A percentile compares a stretch with the other conserved stretches of the same genome.
Evolutionary conservation across 371 early-diverging fungal species (phyloP).

Genomic region (Mortierella sp.): DNA sequence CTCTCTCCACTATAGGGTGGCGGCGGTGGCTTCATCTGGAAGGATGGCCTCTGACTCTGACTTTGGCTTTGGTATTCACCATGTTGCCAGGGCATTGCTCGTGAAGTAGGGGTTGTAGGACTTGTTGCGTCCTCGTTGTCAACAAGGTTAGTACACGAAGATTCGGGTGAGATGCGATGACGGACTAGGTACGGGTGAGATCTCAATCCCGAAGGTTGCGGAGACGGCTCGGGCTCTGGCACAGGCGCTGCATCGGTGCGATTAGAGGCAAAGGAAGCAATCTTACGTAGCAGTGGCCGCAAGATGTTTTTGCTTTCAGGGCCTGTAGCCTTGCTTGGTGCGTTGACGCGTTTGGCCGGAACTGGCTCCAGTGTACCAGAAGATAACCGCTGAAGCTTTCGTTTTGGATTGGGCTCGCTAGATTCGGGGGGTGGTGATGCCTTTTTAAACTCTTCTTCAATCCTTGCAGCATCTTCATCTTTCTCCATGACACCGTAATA

Average conservation of each 20-base stretch:
- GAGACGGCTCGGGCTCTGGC: conserved; percentile 32
- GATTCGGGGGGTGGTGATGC: conserved; percentile 47
- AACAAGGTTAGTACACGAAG: conserved; percentile 30
- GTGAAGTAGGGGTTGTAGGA: conserved; percentile 26
- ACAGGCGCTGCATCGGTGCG: conserved; percentile 22
- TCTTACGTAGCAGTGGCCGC: conserved; percentile 41
- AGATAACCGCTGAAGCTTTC: conserved; percentile 51
- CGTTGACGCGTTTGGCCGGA: conserved; percentile 44
- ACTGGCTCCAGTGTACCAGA: conserved; percentile 42
- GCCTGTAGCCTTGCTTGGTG: conserved; percentile 15
- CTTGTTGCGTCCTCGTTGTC: conserved; percentile 25
- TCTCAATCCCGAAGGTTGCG: conserved; percentile 28
- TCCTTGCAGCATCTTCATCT: conserved; percentile 53
- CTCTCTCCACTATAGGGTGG: conserved; percentile 51
- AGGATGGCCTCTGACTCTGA: conserved; percentile 5
- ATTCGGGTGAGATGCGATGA: conserved; percentile 38
- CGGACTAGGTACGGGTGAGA: conserved; percentile 54
- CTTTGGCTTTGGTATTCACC: neutral
- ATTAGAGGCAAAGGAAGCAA: conserved; percentile 46
- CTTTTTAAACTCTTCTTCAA: conserved; percentile 54
- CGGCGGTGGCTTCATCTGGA: conserved; percentile 43
- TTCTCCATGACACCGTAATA: conserved; percentile 43
- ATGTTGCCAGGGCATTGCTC: conserved; percentile 21
- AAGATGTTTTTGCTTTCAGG: conserved; percentile 50
- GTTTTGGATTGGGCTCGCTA: conserved; percentile 36